A percentile compares a stretch with the other conserved stretches of the same genome.
Conservation (phyloP, 306 rosid genomes). For the Cicer pinnatifidum region DNA sequence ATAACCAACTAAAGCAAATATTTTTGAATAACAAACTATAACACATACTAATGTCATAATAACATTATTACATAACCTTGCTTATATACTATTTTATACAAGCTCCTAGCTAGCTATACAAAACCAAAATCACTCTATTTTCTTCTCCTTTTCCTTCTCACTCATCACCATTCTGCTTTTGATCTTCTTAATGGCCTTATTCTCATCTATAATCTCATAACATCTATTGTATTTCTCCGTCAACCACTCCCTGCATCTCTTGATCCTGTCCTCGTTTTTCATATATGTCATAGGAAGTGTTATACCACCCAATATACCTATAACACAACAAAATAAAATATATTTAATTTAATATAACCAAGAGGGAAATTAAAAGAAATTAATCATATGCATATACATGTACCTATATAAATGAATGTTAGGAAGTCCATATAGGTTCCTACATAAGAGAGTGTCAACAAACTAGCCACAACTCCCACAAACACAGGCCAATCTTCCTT, state of each 20-base stretch:
- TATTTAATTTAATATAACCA: neutral
- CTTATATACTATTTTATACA: neutral
- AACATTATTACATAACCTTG: neutral
- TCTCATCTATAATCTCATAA: conserved; percentile 60
- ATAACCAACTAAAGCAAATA: neutral
- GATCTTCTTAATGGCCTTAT: conserved; percentile 51
- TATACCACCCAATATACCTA: conserved; percentile 55
- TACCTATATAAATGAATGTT: conserved; percentile 60
- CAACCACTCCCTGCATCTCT: conserved; percentile 49
- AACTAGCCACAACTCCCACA: conserved; percentile 47
- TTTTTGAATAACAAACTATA: neutral
- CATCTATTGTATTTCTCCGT: conserved; percentile 46
- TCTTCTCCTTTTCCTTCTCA: conserved; percentile 45
- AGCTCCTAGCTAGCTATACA: neutral
- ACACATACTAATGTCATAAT: too few relatives aligned
- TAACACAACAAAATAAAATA: neutral
- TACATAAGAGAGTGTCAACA: conserved; percentile 56
- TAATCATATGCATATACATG: neutral
- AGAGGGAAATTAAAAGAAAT: neutral
- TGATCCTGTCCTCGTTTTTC: conserved; percentile 56
- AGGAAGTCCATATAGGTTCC: conserved; percentile 52
- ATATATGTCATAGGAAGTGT: conserved; percentile 53
- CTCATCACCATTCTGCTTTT: conserved; percentile 38
- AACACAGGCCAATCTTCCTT: conserved; percentile 53
- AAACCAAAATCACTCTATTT: conserved; percentile 43